Evolutionary conservation across 2,329 filamentous ascomycete genomes (phyloP), one percentile per base, ranked within the genome.

Genomic region (Fusarium tanahbumbuense): DNA sequence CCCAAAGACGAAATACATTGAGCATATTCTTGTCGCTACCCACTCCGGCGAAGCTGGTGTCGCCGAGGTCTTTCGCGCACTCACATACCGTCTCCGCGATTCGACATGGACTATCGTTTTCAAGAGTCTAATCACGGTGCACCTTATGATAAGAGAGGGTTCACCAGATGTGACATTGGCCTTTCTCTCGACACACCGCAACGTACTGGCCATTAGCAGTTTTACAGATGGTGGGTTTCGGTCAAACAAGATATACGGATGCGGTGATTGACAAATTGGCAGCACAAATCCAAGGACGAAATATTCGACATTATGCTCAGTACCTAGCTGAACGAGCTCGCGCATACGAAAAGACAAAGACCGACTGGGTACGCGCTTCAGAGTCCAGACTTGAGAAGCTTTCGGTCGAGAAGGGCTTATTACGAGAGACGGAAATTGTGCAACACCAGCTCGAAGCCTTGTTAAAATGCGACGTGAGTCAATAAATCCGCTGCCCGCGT

Each of bases 61-160:
- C 64, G 95, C 91, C 64, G 96, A 99, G 83, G 93, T 99, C 77
- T 98, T 99, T 80, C 91, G 96, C 66, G 93, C 94, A 44, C 85
- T 99, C 57, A 94, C 97, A 78, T 89, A 93, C 79, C 90, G 96
- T 55, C 83, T 99, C 72, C 91, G 94, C 78, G 96, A 99, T 80
- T 95, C 95, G 73, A 97, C 96, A 85, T 99, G 96, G 96, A 99
- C 96, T n/a, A 94, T 98, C 61, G 95, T 97, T 71, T 97, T 98
- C 90, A 99, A 99, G 85, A 91, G 93, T 75, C 85, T 99, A 73
- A 97, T 98, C 75, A 96, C 97, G 50, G 90, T 97, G 48, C 96
- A 99, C 80, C 84, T 98, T 67, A 98, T 99, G 96, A 96, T 99
- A 78, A 89, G 96, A 73, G 96, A 99, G 83, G 96, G 96, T 56